These are phyloP conservation scores for Pseudopediastrum boryanum DNA, from an alignment of 139 green algal genomes.

Conservation along the genomic window DNA sequence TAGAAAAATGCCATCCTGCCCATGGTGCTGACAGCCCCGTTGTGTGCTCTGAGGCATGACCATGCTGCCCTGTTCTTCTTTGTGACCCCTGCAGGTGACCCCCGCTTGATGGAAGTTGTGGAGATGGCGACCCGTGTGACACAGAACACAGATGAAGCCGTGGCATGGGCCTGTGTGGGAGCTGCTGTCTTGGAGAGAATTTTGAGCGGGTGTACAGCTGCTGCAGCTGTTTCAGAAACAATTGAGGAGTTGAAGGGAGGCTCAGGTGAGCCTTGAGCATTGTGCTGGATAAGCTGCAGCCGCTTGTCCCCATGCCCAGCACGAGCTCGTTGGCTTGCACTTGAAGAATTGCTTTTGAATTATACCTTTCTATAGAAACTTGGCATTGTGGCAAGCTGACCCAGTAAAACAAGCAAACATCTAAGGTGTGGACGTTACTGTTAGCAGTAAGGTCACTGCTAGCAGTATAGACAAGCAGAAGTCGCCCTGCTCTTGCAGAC, in stretches of 20 bases:
- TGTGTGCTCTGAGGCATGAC: not conserved
- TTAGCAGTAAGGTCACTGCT: too few relatives aligned
- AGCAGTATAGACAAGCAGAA: too few relatives aligned
- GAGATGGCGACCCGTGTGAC: constrained; percentile 53
- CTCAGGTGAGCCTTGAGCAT: not conserved
- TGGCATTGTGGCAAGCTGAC: not conserved
- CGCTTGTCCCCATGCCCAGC: not conserved
- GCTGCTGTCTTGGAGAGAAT: constrained; percentile 56
- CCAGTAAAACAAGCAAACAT: not conserved
- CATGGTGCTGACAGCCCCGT: not conserved
- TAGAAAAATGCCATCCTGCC: not conserved
- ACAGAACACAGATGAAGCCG: constrained; percentile 58
- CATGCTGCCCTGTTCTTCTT: not conserved
- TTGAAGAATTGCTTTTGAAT: not conserved
- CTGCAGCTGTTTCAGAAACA: constrained; percentile 24
- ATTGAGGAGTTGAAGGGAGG: constrained; percentile 27
- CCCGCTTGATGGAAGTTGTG: constrained; percentile 22
- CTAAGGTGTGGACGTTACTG: too few relatives aligned
- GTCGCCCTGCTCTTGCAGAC: too few relatives aligned
- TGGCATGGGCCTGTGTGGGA: constrained; percentile 50
- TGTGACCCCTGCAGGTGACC: not conserved
- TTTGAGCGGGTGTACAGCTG: constrained; percentile 17
- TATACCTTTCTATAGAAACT: not conserved
- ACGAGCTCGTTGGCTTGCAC: not conserved
- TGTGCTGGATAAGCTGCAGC: not conserved